Evolutionary conservation across 768 basidiomycete species (phyloP), one percentile per base, ranked within the genome.

Genomic region (Pisolithus tinctorius): DNA sequence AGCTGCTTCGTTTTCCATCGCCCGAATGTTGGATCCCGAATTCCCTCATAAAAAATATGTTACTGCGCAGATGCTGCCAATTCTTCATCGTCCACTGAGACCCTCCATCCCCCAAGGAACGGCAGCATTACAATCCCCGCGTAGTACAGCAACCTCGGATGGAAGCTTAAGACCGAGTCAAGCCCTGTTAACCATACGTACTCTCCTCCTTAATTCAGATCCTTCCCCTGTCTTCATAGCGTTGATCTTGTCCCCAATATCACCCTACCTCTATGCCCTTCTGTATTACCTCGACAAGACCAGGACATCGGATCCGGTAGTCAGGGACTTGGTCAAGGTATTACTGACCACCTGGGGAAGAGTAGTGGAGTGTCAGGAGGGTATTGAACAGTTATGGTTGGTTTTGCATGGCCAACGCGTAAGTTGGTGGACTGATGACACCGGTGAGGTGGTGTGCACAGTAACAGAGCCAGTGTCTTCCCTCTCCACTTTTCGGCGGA

Each of bases 271-370:
- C 6, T 92, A 91, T 64, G 74, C 81, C 1, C 69, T 93, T 1
- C 67, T 77, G 4, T 74, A 72, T 51, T 70, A 81, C 51, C 60
- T 92, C 8, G 76, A 81, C 27, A 67, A 63, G 23, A 63, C 67
- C 27, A 84, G 78, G 58, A 75, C 82, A 3, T 74, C 83, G 4
- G 87, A 92, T 62, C 86, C 88, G 0, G 65, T 72, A 2, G 58
- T 86, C 10, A 81, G 74, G 54, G 82, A 83, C 58, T 73, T 76
- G 2, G 68, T 88, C 3, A 73, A 69, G 17, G 82, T 80, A 8
- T 61, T 92, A 13, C 65, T 94, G 20, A 63, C 73, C 4, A 84
- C 86, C 0, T 95, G 91, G 92, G 90, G 81, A 0, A 79, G 85
- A 52, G 76, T 88, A 4, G 74, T 83, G 0, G 73, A 73, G 34